These are phyloP conservation scores for Wickerhamiella vanderwaltii DNA, from an alignment of 805 yeast species.

Conservation along the genomic window DNA sequence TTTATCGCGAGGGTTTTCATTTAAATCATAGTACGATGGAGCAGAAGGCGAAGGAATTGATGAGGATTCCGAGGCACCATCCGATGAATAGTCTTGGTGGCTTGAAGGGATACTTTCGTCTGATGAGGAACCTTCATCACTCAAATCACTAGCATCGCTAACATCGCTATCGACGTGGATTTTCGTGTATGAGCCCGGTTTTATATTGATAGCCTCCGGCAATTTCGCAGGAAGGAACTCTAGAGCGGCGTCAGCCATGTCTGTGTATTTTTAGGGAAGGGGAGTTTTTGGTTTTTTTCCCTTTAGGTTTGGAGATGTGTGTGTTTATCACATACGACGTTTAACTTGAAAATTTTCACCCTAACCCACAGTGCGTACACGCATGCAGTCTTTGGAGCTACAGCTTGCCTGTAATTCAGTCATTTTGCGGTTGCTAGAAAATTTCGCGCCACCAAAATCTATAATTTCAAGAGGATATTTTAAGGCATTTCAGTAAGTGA, in stretches of 20 bases:
- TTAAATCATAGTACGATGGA: constrained; percentile 39
- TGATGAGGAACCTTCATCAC: neutral
- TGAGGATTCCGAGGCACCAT: neutral
- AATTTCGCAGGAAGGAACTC: constrained; percentile 48
- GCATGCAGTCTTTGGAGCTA: too few species aligned
- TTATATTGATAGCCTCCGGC: constrained; percentile 37
- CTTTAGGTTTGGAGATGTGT: too few species aligned
- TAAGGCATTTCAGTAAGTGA: too few species aligned
- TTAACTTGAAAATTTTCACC: constrained; percentile 9
- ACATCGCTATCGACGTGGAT: constrained; percentile 19
- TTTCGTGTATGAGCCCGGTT: constrained; percentile 41
- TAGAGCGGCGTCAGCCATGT: constrained; percentile 13
- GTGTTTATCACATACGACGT: too few species aligned
- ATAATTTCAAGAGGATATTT: too few species aligned
- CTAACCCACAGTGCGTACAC: constrained; percentile 7
- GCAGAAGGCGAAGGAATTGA: neutral
- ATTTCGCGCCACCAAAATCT: too few species aligned
- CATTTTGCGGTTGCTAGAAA: too few species aligned
- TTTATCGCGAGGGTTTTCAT: constrained; percentile 45
- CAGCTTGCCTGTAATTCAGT: too few species aligned
- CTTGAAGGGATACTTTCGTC: neutral
- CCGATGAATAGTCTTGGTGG: constrained; percentile 1
- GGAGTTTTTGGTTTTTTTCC: too few species aligned
- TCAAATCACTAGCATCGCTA: neutral
- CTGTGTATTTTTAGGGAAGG: neutral